These are phyloP conservation scores for Lenwebbia sp. DNA, from an alignment of 345 rosid genomes.

Conservation along the genomic window DNA sequence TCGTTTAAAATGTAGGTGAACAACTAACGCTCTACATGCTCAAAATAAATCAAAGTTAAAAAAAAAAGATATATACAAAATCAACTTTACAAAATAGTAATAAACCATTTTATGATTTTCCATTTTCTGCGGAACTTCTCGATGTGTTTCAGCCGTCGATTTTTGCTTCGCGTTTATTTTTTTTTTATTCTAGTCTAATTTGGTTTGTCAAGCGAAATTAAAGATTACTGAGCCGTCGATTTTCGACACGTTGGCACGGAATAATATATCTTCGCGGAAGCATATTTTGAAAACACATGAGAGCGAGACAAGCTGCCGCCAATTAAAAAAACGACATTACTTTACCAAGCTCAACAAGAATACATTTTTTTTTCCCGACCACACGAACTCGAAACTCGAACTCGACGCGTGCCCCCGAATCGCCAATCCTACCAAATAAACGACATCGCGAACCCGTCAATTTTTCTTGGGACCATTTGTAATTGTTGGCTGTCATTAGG, in stretches of 20 bases:
- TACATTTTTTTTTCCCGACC: not conserved
- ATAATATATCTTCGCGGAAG: not conserved
- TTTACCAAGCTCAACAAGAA: not conserved
- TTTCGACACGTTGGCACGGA: not conserved
- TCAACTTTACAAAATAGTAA: not conserved
- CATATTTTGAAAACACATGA: not conserved
- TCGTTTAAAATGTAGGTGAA: not conserved
- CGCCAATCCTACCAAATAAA: not conserved
- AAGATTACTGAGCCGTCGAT: not conserved
- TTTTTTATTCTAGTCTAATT: not conserved
- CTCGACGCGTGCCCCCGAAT: not conserved
- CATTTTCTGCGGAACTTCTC: not conserved
- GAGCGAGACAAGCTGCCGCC: not conserved
- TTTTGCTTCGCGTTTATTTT: not conserved
- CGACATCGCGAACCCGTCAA: not conserved
- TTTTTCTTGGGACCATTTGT: not conserved
- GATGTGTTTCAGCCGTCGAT: not conserved
- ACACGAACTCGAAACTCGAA: not conserved
- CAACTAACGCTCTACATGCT: not conserved
- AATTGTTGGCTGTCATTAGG: not conserved
- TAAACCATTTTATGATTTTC: not conserved
- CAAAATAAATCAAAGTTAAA: not conserved
- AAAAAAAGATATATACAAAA: not conserved
- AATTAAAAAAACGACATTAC: not conserved
- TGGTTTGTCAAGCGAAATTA: not conserved